Percentiles rank a stretch among this genome's conserved stretches.
These are phyloP conservation scores for Cicer judaicum DNA, from an alignment of 306 rosid species.

Conservation along the genomic window DNA sequence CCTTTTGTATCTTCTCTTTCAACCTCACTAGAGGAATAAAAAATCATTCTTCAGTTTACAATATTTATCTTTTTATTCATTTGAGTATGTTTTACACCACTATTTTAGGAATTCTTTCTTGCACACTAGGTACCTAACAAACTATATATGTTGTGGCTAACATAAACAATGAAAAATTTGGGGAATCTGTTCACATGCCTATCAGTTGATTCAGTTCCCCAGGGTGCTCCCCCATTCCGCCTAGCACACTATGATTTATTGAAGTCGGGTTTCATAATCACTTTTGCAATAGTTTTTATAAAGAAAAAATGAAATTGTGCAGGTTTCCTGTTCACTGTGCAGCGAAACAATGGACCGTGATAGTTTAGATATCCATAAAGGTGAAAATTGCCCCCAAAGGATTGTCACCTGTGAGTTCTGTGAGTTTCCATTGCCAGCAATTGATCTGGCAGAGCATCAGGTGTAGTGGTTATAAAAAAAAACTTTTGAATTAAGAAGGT, in stretches of 20 bases:
- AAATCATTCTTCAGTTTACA: too few relatives aligned
- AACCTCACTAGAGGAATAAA: too few relatives aligned
- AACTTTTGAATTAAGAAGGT: constrained; percentile 29
- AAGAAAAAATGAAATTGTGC: constrained; percentile 39
- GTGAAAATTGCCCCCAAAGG: constrained; percentile 86
- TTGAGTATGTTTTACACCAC: too few relatives aligned
- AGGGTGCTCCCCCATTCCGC: neutral
- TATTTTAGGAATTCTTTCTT: too few relatives aligned
- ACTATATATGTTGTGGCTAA: neutral
- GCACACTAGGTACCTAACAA: too few relatives aligned
- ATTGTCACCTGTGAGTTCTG: constrained; percentile 87
- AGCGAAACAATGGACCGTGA: constrained; percentile 83
- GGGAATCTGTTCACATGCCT: constrained; percentile 21
- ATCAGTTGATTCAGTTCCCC: neutral
- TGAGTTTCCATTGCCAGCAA: constrained; percentile 89
- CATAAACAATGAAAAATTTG: neutral
- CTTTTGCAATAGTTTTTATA: constrained; percentile 18
- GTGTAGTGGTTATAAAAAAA: constrained; percentile 51
- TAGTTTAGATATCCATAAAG: constrained; percentile 72
- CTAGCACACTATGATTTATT: constrained; percentile 15
- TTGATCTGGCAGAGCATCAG: constrained; percentile 94
- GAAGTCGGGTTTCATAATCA: constrained; percentile 22
- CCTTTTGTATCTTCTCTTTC: too few relatives aligned
- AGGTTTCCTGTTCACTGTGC: constrained; percentile 89
- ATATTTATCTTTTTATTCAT: too few relatives aligned